A percentile compares a stretch with the other conserved stretches of the same genome.
Conservation (phyloP, 2,329 filamentous ascomycete genomes). For the Pseudocercospora musae region DNA sequence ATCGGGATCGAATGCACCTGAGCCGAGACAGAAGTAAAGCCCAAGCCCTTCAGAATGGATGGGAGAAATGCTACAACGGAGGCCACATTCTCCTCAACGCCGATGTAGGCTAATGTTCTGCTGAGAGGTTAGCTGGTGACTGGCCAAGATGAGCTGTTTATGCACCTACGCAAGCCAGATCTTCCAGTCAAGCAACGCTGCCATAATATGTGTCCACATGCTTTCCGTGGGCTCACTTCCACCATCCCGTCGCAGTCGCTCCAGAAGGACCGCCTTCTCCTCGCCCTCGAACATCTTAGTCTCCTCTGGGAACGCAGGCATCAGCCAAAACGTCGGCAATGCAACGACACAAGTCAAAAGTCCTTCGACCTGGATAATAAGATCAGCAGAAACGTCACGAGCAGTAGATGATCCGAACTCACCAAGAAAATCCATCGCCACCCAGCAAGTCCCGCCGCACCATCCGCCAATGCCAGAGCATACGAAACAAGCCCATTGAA, state of each 20-base stretch:
- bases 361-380: neutral
- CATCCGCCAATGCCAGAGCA: slow-evolving; percentile 31
- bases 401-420: neutral
- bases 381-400: neutral
- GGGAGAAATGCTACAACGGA: slow-evolving; percentile 16
- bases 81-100: slow-evolving; percentile 15
- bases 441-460: slow-evolving; percentile 27
- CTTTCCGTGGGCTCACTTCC: neutral
- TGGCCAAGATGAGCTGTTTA: neutral
- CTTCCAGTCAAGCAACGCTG: slow-evolving; percentile 12
- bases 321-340: slow-evolving; percentile 2
- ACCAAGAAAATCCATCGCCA: slow-evolving; percentile 10
- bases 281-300: slow-evolving; percentile 3
- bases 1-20: slow-evolving; percentile 16
- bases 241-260: slow-evolving; percentile 5
- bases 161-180: slow-evolving; percentile 11
- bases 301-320: neutral
- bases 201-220: slow-evolving; percentile 5
- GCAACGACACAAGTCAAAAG: slow-evolving; percentile 6
- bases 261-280: slow-evolving; percentile 7
- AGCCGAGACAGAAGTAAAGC: slow-evolving; percentile 12
- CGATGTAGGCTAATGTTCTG: slow-evolving; percentile 6
- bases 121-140: neutral
- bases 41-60: slow-evolving; percentile 15
- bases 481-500: slow-evolving; percentile 24